phyloP scores from a whole-genome alignment of 805 yeast species.

The Dipodascus geniculatus region DNA sequence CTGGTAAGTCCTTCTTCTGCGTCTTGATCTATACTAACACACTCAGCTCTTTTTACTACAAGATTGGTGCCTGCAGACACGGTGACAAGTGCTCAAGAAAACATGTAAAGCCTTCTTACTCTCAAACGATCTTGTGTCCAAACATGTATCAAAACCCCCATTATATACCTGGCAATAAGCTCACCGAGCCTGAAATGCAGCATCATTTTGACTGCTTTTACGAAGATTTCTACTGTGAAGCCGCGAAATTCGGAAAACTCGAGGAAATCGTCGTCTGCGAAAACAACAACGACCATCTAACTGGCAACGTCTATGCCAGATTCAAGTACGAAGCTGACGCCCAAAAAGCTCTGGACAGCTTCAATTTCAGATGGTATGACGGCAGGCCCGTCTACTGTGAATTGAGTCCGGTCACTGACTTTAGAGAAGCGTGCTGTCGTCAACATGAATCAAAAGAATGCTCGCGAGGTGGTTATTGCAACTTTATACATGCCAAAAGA shows the following conservation, averaged over 20 bases:
- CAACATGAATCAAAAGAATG: constrained; percentile 55
- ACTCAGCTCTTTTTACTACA: constrained; percentile 41
- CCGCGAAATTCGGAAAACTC: constrained; percentile 39
- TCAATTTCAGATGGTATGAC: constrained; percentile 76
- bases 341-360: constrained; percentile 40
- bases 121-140: constrained; percentile 53
- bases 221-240: constrained; percentile 60
- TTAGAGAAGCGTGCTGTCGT: constrained; percentile 64
- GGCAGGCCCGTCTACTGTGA: constrained; percentile 71
- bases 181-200: constrained; percentile 29
- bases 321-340: constrained; percentile 50
- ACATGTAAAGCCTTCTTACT: constrained; percentile 50
- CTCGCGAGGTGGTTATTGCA: constrained; percentile 73
- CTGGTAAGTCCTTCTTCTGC: constrained; percentile 17
- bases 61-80: constrained; percentile 89
- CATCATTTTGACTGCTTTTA: constrained; percentile 48
- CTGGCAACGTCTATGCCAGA: constrained; percentile 74
- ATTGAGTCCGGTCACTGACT: constrained; percentile 59
- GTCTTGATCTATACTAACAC: constrained; percentile 3
- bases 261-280: constrained; percentile 66
- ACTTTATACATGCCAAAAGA: constrained; percentile 67
- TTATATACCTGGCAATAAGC: constrained; percentile 19
- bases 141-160: constrained; percentile 57
- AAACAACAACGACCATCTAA: constrained; percentile 68
- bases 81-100: constrained; percentile 76